Base-by-base conservation (phyloP, 805 yeast genomes). In the Wickerhamiella hasegawae region DNA sequence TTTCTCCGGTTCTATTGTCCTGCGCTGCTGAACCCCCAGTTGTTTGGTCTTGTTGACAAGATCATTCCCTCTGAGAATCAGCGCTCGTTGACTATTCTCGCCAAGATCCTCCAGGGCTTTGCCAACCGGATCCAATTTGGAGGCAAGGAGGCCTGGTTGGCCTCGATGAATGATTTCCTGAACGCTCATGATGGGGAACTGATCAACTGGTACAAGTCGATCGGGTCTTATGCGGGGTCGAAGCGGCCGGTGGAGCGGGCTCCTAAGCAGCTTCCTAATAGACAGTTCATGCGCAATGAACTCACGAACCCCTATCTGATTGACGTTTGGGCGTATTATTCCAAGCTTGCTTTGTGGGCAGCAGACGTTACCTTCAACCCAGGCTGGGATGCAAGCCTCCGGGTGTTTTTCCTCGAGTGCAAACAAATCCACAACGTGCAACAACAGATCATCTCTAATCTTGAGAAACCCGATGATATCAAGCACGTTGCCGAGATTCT, bases 1-100 rank as follows among this genome's bases (percentile, higher is more conserved):
- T 90, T 87, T 52, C 58, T 87, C 40, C 62, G 95, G 40, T 81
- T 76, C 54, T 69, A 84, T 43, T 84, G 95, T 47, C 97, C 98
- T 0, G 94, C 94, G 0, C 69, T 87, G 20, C 58, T 90, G 49
- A 85, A 83, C 48, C 98, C 98, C 0, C 83, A 82, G 47, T 55
- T 85, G 33, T 84, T 83, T 53, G 73, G 75, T 40, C 60, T 90
- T 33, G 70, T 82, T 0, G 66, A 69, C 34, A 63, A 69, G 25
- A 87, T 80, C 45, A 82, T 83, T 40, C 65, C 73, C 6, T 82
- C 84, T 2, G 63, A 64, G 9, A 64, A 74, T 2, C 85, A 83
- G 43, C 64, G 94, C 40, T 78, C 94, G 0, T 56, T 87, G 31
- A 83, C 94, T 0, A 56, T 85, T 17, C 62, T 85, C 4, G 83